Evolutionary conservation across 768 basidiomycete genomes (phyloP), one percentile per base, ranked within the genome.

Genomic region (Rhodosporidiobolus sp.): DNA sequence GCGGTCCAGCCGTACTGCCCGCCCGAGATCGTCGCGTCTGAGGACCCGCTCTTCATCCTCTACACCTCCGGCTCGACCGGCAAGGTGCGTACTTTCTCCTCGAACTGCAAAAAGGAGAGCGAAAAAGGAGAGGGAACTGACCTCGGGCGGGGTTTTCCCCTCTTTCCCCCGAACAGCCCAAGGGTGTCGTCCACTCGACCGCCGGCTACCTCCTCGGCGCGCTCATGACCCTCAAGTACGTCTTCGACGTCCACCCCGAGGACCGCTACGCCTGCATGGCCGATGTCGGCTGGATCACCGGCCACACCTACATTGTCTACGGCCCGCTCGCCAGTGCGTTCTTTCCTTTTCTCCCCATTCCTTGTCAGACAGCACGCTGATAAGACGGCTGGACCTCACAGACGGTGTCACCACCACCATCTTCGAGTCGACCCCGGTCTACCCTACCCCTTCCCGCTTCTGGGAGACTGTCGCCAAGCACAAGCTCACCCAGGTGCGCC

Each of bases 251-350:
- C 30, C 95, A 99, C 81, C 88, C 90, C n/a, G 93, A 91, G 70
- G 95, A 97, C 83, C 88, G 86, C 76, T 97, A 94, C 81, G 96
- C 89, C 2, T 98, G 95, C 84, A 94, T 97, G 94, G 95, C 95
- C 68, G 95, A 99, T 79, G 86, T 99, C 63, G 95, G 95, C 78
- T 98, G 95, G 95, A 95, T 98, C 83, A 98, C 95, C 5, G 94
- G 73, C 28, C 73, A 74, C 69, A 71, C 63, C 60, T 92, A 97
- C 83, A 97, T 98, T 79, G 86, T 97, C 76, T 97, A 97, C 81
- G 95, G 95, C 22, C 95, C 95, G 5, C 88, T 97, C 63, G 83
- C 86, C n/a, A 73, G 69, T 74, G 45, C 28, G 68, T 67, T 17
- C n/a, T n/a, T n/a, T n/a, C 20, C 38, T 32, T 19, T 4, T 26